Conservation (phyloP, 2,329 filamentous ascomycete species). For the Aspergillus carbonarius region DNA sequence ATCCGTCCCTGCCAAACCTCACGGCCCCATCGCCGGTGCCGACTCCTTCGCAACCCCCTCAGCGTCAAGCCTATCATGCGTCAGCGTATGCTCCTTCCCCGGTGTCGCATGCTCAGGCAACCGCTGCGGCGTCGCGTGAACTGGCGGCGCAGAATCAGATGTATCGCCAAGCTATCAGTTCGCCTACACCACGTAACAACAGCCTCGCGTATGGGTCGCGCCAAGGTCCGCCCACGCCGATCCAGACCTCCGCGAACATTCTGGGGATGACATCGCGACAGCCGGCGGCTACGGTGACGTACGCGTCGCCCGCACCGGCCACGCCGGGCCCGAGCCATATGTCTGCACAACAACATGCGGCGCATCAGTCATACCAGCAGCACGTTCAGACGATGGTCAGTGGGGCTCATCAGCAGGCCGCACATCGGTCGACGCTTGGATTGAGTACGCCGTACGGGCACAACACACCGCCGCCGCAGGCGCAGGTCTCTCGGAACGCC, state of each 20-base stretch:
- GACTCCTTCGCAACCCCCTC: slow-evolving; percentile 33
- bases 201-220: slow-evolving; percentile 33
- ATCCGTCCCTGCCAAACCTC: slow-evolving; percentile 25
- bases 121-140: slow-evolving; percentile 31
- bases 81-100: slow-evolving; percentile 32
- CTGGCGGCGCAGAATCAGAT: slow-evolving; percentile 25
- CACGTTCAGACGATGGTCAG: slow-evolving; percentile 41
- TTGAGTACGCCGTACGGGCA: slow-evolving; percentile 34
- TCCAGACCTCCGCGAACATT: slow-evolving; percentile 30
- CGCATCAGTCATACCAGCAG: slow-evolving; percentile 36
- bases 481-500: slow-evolving; percentile 26
- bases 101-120: slow-evolving; percentile 24
- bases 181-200: slow-evolving; percentile 32
- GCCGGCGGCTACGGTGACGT: slow-evolving; percentile 25
- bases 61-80: slow-evolving; percentile 30
- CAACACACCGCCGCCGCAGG: slow-evolving; percentile 36
- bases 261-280: slow-evolving; percentile 33
- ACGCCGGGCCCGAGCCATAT: slow-evolving; percentile 26
- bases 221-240: slow-evolving; percentile 31
- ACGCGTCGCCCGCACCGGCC: slow-evolving; percentile 25
- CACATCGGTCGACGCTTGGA: slow-evolving; percentile 34
- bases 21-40: slow-evolving; percentile 36
- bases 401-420: slow-evolving; percentile 35
- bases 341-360: slow-evolving; percentile 18
- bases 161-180: slow-evolving; percentile 27